These are phyloP conservation scores for Aquilaria malaccensis DNA, from an alignment of 345 rosid genomes.

Conservation along the genomic window DNA sequence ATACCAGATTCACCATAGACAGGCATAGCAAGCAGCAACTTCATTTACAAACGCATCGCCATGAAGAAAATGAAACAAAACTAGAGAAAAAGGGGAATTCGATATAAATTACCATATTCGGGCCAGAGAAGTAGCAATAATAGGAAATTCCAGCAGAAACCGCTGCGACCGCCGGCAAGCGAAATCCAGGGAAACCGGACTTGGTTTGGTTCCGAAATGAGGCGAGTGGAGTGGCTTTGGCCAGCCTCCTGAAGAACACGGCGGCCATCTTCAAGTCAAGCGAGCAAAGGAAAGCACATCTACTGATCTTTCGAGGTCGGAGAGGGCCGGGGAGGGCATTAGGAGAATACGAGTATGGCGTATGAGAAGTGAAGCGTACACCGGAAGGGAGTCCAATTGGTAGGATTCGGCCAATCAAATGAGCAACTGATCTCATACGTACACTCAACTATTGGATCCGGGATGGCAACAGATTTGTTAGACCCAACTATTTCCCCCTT, in stretches of 20 bases:
- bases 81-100: background rate
- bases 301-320: no score
- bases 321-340: no score
- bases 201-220: conserved; percentile 37
- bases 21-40: background rate
- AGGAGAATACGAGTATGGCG: no score
- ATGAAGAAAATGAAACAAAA: conserved; percentile 1
- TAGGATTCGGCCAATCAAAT: no score
- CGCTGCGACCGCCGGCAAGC: conserved; percentile 68
- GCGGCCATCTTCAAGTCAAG: conserved; percentile 32
- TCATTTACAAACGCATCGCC: background rate
- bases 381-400: no score
- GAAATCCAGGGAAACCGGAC: conserved; percentile 33
- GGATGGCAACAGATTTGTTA: no score
- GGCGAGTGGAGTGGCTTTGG: conserved; percentile 35
- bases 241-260: conserved; percentile 51
- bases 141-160: conserved; percentile 77
- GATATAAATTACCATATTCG: conserved; percentile 42
- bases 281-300: background rate
- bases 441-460: no score
- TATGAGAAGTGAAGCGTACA: no score
- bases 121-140: conserved; percentile 45
- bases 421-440: no score
- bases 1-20: background rate
- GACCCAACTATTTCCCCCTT: no score